Evolutionary conservation across 169 alveolate species (phyloP), one percentile per base, ranked within the genome.

Genomic region (Theileria equi): DNA sequence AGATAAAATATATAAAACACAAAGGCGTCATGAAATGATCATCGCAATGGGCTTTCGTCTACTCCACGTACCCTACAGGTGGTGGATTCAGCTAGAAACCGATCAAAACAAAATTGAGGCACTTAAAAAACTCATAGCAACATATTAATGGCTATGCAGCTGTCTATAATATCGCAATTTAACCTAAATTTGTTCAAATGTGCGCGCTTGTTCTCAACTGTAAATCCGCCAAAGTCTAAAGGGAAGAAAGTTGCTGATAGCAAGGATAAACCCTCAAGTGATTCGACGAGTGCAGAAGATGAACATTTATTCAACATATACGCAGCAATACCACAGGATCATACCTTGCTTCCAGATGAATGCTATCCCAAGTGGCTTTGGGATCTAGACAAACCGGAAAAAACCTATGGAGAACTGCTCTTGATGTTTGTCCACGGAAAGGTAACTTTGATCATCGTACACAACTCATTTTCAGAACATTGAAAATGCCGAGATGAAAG

Each of bases 361-460:
- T 86, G 88, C 16, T 85, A 85, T 50, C 91, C 91, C 17, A 64
- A 67, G 31, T 85, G 91, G 91, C 58, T 85, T 29, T 85, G 91
- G 91, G 64, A 81, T 11, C 80, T 85, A 10, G 89, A 80, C 71
- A 80, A 80, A 40, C 89, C 89, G n/a, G 81, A 80, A 65, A 85
- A 80, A 63, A 63, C 86, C 25, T 85, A 85, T 64, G 91, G 91
- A n/a, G 89, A 85, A 48, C 81, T 85, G 32, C 70, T 84, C 32
- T 67, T 70, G 41, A 85, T 85, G 91, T 85, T 85, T 31, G 80
- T 85, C 25, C 72, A 85, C 29, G 91, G 91, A 28, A 77, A 80
- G 84, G 91, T 64, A 57, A 43, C 43, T 35, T 44, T 17, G n/a
- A n/a, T 5, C 31, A 26, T 17, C 36, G 5, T 16, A 6, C 2